phyloP scores from a whole-genome alignment of 2,329 filamentous ascomycete species.

The Coniochaeta ligniaria region DNA sequence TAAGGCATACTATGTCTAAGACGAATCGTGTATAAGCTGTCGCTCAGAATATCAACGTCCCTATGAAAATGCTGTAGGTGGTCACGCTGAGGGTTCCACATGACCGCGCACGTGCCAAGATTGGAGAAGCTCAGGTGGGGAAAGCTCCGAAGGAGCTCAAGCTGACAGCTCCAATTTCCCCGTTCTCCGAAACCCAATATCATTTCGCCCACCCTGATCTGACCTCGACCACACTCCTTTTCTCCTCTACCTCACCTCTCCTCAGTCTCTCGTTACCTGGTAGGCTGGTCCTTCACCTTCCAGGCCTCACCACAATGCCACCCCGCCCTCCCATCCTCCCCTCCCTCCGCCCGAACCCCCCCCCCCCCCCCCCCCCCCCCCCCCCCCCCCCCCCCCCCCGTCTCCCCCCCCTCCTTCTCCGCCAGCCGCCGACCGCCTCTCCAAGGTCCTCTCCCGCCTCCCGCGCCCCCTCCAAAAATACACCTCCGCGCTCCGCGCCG shows the following conservation, averaged over 20 bases:
- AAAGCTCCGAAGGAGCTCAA: neutral
- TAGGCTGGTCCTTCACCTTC: neutral
- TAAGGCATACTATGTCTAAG: too few relatives aligned
- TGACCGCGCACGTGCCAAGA: neutral
- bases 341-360: neutral
- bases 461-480: conserved; percentile 64
- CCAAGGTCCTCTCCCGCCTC: conserved; percentile 39
- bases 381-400: neutral
- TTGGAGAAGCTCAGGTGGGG: neutral
- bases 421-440: neutral
- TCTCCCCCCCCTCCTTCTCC: neutral
- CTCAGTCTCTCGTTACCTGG: neutral
- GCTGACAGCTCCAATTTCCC: neutral
- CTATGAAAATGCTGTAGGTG: neutral
- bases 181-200: neutral
- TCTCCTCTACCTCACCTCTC: neutral
- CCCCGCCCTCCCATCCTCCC: neutral
- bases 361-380: neutral
- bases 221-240: neutral
- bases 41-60: too few relatives aligned
- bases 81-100: neutral
- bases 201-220: neutral
- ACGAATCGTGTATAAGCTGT: too few relatives aligned
- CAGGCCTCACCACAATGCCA: neutral
- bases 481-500: conserved; percentile 61